Evolutionary conservation across 1,139 yeast genomes (phyloP), one percentile per base, ranked within the genome.

Genomic region (Chernovozyma sophiae-reginae): DNA sequence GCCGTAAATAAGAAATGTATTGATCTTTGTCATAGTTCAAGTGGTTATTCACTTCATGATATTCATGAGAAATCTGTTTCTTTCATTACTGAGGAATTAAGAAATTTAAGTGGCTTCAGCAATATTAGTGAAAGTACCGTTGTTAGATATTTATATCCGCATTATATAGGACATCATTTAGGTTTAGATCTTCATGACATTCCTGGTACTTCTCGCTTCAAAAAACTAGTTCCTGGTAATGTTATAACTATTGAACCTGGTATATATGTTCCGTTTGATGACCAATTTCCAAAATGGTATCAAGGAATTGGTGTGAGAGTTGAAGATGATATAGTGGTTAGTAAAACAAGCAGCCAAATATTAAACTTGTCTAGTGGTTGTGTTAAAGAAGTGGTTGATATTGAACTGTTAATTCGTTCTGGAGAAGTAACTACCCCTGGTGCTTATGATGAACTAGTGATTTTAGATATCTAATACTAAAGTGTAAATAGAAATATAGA

Each of bases 241-340:
- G 97, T 92, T 3, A 69, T 92, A 32, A 92, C 98, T 1, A 79
- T 92, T 24, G 98, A 92, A 55, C 98, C 98, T 0, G 98, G 98
- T 19, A 73, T 92, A 26, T 92, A 92, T 55, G 77, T 94, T 31
- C 97, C 97, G 1, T 65, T 66, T 46, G 74, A 73, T 41, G 63
- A 64, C 32, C 70, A 68, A 43, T 90, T 81, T 74, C 97, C 98
- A 29, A 72, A 75, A 45, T 79, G 79, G 51, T 90, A 77, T 63
- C 83, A 87, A 49, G 94, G 94, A 17, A 83, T 94, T 42, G 99
- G 98, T 2, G 83, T 94, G 19, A 77, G 99, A 51, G 85, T 94
- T 25, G 99, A 94, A 58, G 99, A 94, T 62, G 92, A 92, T 55
- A 69, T 86, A 24, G 92, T 85, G 1, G 81, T 92, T 22, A 95